phyloP scores from a whole-genome alignment of 192 early-diverging fungal species.

The Coemansia sp. region DNA sequence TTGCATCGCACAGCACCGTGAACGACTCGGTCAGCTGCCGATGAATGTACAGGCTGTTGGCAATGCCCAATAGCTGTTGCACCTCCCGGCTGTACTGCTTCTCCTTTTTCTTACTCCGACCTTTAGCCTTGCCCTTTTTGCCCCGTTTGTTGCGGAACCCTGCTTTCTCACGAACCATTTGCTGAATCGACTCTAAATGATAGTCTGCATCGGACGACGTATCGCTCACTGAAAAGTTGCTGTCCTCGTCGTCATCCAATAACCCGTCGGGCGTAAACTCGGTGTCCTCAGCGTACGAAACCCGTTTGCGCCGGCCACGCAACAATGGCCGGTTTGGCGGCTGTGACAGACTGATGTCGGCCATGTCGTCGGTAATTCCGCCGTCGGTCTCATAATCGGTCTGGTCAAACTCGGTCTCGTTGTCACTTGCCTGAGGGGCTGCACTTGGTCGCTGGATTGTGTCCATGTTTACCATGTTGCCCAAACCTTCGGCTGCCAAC shows the following conservation, averaged over 20 bases:
- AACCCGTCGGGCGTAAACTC: constrained; percentile 10
- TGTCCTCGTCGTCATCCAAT: constrained; percentile 40
- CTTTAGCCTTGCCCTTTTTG: background rate
- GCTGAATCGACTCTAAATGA: constrained; percentile 26
- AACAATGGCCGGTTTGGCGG: constrained; percentile 4
- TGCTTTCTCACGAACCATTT: constrained; percentile 12
- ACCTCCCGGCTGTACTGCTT: constrained; percentile 50
- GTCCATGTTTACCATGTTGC: constrained; percentile 37
- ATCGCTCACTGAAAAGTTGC: constrained; percentile 29
- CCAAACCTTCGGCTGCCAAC: constrained; percentile 45
- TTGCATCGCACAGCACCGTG: constrained; percentile 73
- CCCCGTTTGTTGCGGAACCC: constrained; percentile 14
- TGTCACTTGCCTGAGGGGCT: background rate
- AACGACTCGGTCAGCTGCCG: constrained; percentile 71
- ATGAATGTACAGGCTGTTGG: constrained; percentile 72
- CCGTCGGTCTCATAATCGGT: constrained; percentile 3
- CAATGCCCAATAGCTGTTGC: constrained; percentile 67
- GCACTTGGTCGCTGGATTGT: constrained; percentile 15
- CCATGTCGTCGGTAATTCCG: background rate
- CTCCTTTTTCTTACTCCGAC: background rate
- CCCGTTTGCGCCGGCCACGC: background rate
- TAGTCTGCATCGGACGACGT: constrained; percentile 24
- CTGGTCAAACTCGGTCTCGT: background rate
- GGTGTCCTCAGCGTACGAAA: constrained; percentile 26
- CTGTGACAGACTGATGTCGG: background rate